These are phyloP conservation scores for Pestalotiopsis sp. DNA, from an alignment of 2,329 filamentous ascomycete species.

Conservation along the genomic window DNA sequence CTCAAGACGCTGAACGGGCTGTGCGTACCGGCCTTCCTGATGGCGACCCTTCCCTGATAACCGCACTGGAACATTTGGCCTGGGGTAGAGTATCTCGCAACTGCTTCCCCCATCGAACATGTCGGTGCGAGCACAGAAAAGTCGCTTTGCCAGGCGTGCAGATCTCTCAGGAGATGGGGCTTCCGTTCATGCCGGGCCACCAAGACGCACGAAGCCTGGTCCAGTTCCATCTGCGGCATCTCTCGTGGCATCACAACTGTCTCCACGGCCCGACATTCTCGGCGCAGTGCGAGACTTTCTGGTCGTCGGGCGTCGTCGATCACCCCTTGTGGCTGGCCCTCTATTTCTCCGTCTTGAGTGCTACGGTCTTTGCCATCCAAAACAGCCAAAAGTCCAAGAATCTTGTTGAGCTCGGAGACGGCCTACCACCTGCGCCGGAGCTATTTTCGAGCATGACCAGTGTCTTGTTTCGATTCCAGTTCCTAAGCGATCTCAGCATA, in stretches of 20 bases:
- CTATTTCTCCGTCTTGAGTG: not conserved
- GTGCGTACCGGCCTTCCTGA: not conserved
- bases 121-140: not conserved
- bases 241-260: slow-evolving; percentile 8
- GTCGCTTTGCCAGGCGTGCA: not conserved
- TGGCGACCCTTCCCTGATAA: not conserved
- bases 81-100: slow-evolving; percentile 3
- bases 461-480: not conserved
- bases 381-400: slow-evolving; percentile 5
- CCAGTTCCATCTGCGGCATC: slow-evolving; percentile 3
- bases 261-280: slow-evolving; percentile 3
- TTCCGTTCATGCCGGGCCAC: not conserved
- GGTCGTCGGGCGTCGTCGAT: not conserved
- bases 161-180: not conserved
- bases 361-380: slow-evolving; percentile 6
- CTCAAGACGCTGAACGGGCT: not conserved
- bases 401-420: not conserved
- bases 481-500: not conserved
- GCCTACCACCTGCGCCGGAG: not conserved
- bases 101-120: not conserved
- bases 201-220: not conserved
- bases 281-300: not conserved
- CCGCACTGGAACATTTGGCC: not conserved
- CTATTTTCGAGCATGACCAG: not conserved
- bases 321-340: slow-evolving; percentile 4